Evolutionary conservation across 768 basidiomycete species (phyloP).

Genomic region (Leucosporidium yakuticum): DNA sequence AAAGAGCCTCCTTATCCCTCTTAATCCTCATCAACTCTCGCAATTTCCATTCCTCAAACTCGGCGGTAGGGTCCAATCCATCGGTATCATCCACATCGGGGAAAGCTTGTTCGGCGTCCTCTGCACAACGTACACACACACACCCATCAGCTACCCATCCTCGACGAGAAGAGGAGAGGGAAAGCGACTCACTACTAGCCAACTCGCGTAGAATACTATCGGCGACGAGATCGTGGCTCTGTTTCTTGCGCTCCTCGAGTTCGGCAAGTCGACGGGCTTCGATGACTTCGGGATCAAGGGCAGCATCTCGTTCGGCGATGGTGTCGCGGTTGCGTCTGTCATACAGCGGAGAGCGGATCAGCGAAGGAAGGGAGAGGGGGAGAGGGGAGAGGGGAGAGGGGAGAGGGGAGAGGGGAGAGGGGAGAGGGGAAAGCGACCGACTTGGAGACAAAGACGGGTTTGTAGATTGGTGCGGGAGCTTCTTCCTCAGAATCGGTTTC

Average conservation of each 20-base stretch:
- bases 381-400: too few species aligned
- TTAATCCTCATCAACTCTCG: not conserved
- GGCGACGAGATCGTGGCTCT: slow-evolving; percentile 86
- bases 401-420: not conserved
- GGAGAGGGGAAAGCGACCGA: slow-evolving; percentile 45
- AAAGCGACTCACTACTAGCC: slow-evolving; percentile 67
- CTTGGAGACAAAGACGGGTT: slow-evolving; percentile 95
- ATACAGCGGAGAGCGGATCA: not conserved
- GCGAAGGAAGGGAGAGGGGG: not conserved
- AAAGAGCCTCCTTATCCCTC: slow-evolving; percentile 58
- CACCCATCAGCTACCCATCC: not conserved
- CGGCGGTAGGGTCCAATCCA: slow-evolving; percentile 74
- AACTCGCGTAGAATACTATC: slow-evolving; percentile 88
- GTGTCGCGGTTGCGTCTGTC: slow-evolving; percentile 47
- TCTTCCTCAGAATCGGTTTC: slow-evolving; percentile 70
- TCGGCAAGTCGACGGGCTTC: slow-evolving; percentile 63
- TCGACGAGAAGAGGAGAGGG: not conserved
- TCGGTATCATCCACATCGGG: slow-evolving; percentile 95
- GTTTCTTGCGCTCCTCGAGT: slow-evolving; percentile 73
- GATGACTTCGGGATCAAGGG: slow-evolving; percentile 68
- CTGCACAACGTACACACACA: slow-evolving; percentile 50
- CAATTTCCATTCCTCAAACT: slow-evolving; percentile 94
- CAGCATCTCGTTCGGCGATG: slow-evolving; percentile 60
- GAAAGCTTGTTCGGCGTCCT: slow-evolving; percentile 75
- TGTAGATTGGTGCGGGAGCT: slow-evolving; percentile 66